These are phyloP conservation scores for Tolypocladium capitatum DNA, from an alignment of 2,329 filamentous ascomycete genomes.

Conservation along the genomic window DNA sequence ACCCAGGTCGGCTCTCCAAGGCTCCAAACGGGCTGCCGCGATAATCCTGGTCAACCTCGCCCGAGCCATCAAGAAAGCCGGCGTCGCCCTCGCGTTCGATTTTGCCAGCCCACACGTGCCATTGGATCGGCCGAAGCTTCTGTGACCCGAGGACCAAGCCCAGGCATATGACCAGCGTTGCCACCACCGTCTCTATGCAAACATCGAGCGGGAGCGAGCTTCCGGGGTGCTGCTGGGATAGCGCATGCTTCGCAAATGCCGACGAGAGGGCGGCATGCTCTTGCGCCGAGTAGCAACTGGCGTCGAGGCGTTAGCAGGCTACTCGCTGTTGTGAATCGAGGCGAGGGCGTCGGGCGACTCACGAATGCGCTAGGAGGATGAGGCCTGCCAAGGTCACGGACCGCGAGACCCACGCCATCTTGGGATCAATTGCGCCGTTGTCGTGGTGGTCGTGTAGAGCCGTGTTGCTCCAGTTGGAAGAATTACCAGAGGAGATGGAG, in stretches of 20 bases:
- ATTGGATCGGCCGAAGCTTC: constrained; percentile 71
- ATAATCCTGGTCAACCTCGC: constrained; percentile 56
- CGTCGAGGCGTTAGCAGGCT: constrained; percentile 7
- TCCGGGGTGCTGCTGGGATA: constrained; percentile 26
- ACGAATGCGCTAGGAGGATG: constrained; percentile 77
- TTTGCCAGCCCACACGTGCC: constrained; percentile 70
- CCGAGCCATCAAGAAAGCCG: constrained; percentile 41
- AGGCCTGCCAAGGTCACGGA: constrained; percentile 61
- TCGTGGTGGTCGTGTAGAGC: background rate
- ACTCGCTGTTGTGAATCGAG: background rate
- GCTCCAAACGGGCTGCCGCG: constrained; percentile 66
- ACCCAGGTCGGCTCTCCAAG: constrained; percentile 70
- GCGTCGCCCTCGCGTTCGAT: constrained; percentile 63
- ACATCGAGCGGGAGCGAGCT: constrained; percentile 69
- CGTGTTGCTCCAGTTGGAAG: background rate
- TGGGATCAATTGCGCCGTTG: constrained; percentile 2
- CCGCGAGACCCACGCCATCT: constrained; percentile 61
- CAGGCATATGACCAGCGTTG: constrained; percentile 65
- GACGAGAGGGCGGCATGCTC: constrained; percentile 72
- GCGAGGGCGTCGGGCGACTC: constrained; percentile 22
- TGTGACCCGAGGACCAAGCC: constrained; percentile 72
- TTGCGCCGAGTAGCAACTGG: constrained; percentile 88
- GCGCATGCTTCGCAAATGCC: constrained; percentile 29
- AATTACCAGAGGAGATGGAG: background rate
- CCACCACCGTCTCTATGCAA: constrained; percentile 68